A percentile compares a stretch with the other conserved stretches of the same genome.
Evolutionary conservation across 306 rosid genomes (phyloP).

Genomic region (Acmispon strigosus): DNA sequence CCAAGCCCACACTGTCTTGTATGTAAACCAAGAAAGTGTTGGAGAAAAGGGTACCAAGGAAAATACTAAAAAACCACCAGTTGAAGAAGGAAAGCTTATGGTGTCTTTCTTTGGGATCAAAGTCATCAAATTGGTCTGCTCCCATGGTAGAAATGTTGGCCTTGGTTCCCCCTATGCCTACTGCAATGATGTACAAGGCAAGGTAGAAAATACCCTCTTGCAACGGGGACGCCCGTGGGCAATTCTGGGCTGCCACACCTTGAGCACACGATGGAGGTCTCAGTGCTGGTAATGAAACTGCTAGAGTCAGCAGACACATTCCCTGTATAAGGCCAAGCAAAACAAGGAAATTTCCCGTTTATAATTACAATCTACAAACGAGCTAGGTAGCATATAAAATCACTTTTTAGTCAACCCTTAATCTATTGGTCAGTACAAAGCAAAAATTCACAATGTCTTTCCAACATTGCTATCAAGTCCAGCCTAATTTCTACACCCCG

Average conservation of each 20-base stretch:
- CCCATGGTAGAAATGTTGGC: conserved; percentile 92
- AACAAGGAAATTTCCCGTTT: neutral
- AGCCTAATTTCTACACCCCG: too few relatives aligned
- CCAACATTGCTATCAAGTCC: too few relatives aligned
- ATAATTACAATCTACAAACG: neutral
- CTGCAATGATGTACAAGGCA: conserved; percentile 59
- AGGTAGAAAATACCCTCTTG: conserved; percentile 53
- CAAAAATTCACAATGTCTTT: too few relatives aligned
- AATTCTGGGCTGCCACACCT: conserved; percentile 19
- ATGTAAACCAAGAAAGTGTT: conserved; percentile 60
- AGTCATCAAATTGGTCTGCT: conserved; percentile 83
- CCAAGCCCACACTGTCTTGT: conserved; percentile 72
- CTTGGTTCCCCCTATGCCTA: conserved; percentile 83
- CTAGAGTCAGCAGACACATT: conserved; percentile 56
- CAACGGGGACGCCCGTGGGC: conserved; percentile 44
- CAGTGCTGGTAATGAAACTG: conserved; percentile 57
- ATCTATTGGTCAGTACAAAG: too few relatives aligned
- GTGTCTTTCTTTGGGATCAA: conserved; percentile 53
- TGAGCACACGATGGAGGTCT: conserved; percentile 55
- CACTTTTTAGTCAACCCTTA: too few relatives aligned
- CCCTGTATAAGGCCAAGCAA: conserved; percentile 36
- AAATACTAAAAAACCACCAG: conserved; percentile 79
- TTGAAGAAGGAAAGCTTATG: conserved; percentile 73
- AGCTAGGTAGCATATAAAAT: neutral
- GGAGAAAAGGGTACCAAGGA: conserved; percentile 66